Evolutionary conservation across 371 early-diverging fungal genomes (phyloP).

Genomic region (Mucor indicus): DNA sequence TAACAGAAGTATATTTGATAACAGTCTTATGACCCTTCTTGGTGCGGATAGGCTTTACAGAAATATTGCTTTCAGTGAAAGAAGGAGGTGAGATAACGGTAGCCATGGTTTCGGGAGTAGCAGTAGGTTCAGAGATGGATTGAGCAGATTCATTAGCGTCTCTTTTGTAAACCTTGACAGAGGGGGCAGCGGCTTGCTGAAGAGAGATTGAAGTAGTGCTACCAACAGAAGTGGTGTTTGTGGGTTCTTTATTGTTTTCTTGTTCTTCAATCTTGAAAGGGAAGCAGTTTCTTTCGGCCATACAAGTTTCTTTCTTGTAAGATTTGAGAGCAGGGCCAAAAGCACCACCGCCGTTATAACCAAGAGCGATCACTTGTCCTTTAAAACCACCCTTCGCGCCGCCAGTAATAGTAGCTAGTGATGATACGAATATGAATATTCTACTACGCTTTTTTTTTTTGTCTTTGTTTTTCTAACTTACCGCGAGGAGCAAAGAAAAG

Average conservation of each 20-base stretch:
- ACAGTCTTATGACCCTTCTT: too few species aligned
- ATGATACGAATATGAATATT: background rate
- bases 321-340: background rate
- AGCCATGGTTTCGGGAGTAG: too few species aligned
- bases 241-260: too few species aligned
- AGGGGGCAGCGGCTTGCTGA: background rate
- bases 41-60: too few species aligned
- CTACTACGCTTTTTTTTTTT: background rate
- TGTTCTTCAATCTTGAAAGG: slow-evolving; percentile 4
- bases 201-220: background rate
- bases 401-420: background rate
- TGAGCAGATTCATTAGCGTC: background rate
- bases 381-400: background rate
- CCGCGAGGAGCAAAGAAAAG: slow-evolving; percentile 7
- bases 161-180: background rate
- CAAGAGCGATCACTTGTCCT: slow-evolving; percentile 2
- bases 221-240: background rate
- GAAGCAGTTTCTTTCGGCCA: slow-evolving; percentile 1
- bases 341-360: slow-evolving; percentile 22
- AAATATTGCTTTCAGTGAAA: too few species aligned
- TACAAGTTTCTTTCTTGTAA: background rate
- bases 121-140: too few species aligned
- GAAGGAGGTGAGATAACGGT: too few species aligned
- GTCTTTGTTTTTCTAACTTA: background rate
- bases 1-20: too few species aligned